These are phyloP conservation scores for Colletotrichum scovillei DNA, from an alignment of 2,329 filamentous ascomycete species.

Conservation along the genomic window DNA sequence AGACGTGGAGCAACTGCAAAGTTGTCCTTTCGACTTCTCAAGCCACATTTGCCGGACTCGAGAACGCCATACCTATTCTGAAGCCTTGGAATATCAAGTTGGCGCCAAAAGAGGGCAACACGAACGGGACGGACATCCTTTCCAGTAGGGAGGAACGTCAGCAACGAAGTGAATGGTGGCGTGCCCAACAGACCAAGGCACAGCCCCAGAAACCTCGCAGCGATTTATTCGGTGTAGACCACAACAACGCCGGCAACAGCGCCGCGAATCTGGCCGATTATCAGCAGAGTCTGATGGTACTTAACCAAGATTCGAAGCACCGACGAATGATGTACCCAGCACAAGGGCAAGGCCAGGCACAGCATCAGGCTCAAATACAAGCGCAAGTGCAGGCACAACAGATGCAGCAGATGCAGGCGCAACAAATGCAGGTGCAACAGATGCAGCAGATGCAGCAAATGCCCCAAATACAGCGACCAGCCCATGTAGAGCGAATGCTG, in stretches of 20 bases:
- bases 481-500: neutral
- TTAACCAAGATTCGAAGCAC: neutral
- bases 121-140: constrained; percentile 42
- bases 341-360: neutral
- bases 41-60: constrained; percentile 65
- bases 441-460: neutral
- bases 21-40: constrained; percentile 73
- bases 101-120: constrained; percentile 41
- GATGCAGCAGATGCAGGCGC: neutral
- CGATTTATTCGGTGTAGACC: constrained; percentile 18
- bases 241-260: neutral
- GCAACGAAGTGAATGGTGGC: constrained; percentile 46
- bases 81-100: constrained; percentile 68
- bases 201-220: constrained; percentile 41
- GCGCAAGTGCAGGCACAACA: neutral
- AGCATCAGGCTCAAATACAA: neutral
- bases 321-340: neutral
- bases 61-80: constrained; percentile 65
- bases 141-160: constrained; percentile 52
- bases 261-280: neutral
- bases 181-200: constrained; percentile 39
- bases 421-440: neutral
- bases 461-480: neutral
- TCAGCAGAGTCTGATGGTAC: neutral
- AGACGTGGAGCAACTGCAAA: constrained; percentile 71